These are phyloP conservation scores for Chytriomyces hyalinus DNA, from an alignment of 192 early-diverging fungal species.

Conservation along the genomic window DNA sequence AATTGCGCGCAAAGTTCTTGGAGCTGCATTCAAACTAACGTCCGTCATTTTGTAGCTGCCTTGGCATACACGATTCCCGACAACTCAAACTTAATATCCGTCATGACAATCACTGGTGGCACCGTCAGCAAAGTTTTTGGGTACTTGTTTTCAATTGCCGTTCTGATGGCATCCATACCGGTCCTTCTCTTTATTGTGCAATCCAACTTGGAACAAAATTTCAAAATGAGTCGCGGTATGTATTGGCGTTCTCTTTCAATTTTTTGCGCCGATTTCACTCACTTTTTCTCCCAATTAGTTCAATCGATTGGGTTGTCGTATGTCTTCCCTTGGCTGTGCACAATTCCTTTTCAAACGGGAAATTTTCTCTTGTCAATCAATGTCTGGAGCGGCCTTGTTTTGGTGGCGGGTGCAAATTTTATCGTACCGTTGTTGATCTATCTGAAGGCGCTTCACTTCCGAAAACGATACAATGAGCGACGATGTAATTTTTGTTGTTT, in stretches of 20 bases:
- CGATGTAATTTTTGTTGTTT: slow-evolving; percentile 19
- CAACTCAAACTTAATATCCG: slow-evolving; percentile 24
- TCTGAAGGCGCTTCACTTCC: slow-evolving; percentile 50
- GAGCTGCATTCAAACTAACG: too few relatives aligned
- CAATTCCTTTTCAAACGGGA: slow-evolving; percentile 44
- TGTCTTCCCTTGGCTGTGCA: slow-evolving; percentile 45
- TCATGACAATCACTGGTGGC: slow-evolving; percentile 15
- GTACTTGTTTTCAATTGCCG: slow-evolving; percentile 28
- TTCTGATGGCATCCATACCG: slow-evolving; percentile 25
- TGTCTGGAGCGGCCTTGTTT: slow-evolving; percentile 49
- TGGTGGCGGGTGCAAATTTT: slow-evolving; percentile 54
- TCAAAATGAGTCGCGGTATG: slow-evolving; percentile 18
- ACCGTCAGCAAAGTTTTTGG: slow-evolving; percentile 34
- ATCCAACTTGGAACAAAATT: slow-evolving; percentile 31
- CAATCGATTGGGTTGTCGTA: slow-evolving; percentile 39
- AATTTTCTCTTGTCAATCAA: slow-evolving; percentile 37
- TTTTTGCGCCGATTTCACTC: background rate
- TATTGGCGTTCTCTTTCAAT: background rate
- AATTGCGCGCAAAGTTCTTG: too few relatives aligned
- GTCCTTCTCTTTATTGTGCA: slow-evolving; percentile 18
- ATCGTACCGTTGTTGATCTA: slow-evolving; percentile 56
- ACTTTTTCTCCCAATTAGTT: background rate
- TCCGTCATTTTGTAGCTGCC: slow-evolving; percentile 27
- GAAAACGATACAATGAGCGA: slow-evolving; percentile 47
- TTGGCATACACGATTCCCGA: slow-evolving; percentile 35